Evolutionary conservation across 768 basidiomycete species (phyloP).

Genomic region (Cytidiella melzeri): DNA sequence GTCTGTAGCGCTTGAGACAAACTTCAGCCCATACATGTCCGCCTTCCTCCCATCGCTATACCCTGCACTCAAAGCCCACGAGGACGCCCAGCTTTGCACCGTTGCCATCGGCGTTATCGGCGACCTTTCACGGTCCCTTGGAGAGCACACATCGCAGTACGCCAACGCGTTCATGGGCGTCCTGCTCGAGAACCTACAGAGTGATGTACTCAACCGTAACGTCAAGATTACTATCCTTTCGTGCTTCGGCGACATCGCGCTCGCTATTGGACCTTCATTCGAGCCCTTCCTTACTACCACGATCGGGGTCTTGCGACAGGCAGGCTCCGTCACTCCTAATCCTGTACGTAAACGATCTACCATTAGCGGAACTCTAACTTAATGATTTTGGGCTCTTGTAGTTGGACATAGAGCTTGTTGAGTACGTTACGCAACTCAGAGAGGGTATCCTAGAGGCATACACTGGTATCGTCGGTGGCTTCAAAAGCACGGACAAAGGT

Average conservation of each 20-base stretch:
- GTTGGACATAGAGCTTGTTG: conserved; percentile 87
- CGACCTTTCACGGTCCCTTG: conserved; percentile 92
- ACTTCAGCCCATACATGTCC: conserved; percentile 77
- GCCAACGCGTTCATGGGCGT: conserved; percentile 88
- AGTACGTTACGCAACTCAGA: conserved; percentile 84
- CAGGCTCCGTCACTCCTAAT: conserved; percentile 81
- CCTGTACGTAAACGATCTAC: conserved; percentile 66
- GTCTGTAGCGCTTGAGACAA: conserved; percentile 58
- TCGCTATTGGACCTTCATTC: conserved; percentile 83
- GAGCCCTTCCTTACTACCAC: conserved; percentile 87
- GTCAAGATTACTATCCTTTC: conserved; percentile 97
- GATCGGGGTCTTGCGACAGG: conserved; percentile 87
- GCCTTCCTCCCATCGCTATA: conserved; percentile 84
- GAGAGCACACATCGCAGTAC: conserved; percentile 78
- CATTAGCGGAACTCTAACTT: not conserved
- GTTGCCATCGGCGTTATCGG: conserved; percentile 95
- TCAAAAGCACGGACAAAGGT: conserved; percentile 84
- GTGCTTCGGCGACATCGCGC: conserved; percentile 94
- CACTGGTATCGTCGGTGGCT: conserved; percentile 86
- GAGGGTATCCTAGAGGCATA: conserved; percentile 98
- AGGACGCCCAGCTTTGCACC: conserved; percentile 93
- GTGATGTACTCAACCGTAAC: conserved; percentile 82
- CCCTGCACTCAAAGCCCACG: conserved; percentile 84
- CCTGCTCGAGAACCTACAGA: conserved; percentile 85
- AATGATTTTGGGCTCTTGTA: too few species aligned